A percentile compares a stretch with the other conserved stretches of the same genome.
These are phyloP conservation scores for Aspergillus novofumigatus DNA, from an alignment of 2,329 filamentous ascomycete genomes.

Conservation along the genomic window DNA sequence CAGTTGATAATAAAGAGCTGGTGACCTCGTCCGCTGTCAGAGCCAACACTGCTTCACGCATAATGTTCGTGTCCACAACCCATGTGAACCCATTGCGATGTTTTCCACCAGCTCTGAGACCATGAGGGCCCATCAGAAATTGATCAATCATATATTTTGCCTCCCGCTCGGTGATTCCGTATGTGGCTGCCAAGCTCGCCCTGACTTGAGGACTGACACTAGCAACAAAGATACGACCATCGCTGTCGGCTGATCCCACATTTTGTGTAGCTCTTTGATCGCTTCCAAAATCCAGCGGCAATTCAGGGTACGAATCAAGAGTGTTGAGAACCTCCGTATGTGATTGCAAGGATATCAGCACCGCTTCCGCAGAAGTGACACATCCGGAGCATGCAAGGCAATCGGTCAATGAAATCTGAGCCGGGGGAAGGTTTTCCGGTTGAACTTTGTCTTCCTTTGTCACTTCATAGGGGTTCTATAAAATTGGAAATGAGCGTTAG, in stretches of 20 bases:
- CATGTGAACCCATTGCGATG: conserved; percentile 77
- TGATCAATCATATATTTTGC: conserved; percentile 80
- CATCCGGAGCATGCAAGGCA: conserved; percentile 97
- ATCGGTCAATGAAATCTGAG: conserved; percentile 92
- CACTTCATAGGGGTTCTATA: conserved; percentile 69
- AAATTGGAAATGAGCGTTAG: conserved; percentile 17
- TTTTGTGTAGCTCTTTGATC: conserved; percentile 45
- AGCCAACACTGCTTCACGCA: conserved; percentile 78
- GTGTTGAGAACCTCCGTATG: conserved; percentile 84
- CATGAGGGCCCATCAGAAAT: conserved; percentile 66
- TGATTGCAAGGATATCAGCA: conserved; percentile 91
- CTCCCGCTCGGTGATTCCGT: conserved; percentile 66
- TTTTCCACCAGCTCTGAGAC: conserved; percentile 65
- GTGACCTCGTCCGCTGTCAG: conserved; percentile 70
- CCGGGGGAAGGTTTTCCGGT: conserved; percentile 59
- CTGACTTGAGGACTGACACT: conserved; percentile 89
- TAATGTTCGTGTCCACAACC: conserved; percentile 83
- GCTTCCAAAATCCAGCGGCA: conserved; percentile 26
- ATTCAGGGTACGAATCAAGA: conserved; percentile 60
- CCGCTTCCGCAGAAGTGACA: conserved; percentile 93
- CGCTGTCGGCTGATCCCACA: conserved; percentile 17
- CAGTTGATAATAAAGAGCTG: conserved; percentile 25
- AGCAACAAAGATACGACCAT: conserved; percentile 79
- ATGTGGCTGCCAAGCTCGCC: conserved; percentile 83
- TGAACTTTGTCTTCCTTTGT: conserved; percentile 80